Evolutionary conservation across 2,329 filamentous ascomycete genomes (phyloP), one percentile per base, ranked within the genome.

Genomic region (Xylaria sp.): DNA sequence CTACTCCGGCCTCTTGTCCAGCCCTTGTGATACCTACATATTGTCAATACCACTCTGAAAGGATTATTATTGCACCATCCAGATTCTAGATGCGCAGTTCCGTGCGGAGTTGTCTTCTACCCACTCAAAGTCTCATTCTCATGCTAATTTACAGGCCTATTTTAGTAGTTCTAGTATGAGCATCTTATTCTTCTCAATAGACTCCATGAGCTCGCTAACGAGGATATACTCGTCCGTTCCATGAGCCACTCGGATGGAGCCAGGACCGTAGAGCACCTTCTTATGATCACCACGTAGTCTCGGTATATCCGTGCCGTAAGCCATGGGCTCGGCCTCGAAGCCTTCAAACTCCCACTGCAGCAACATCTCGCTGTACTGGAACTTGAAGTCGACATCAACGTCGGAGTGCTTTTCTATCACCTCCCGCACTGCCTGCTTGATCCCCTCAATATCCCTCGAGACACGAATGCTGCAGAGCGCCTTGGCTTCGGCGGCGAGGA

Each of bases 391-490:
- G 23, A 83, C 67, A 31, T 78, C 74, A 8, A 82, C 75, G 52
- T 80, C 76, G 0, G 78, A 68, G 65, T 82, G 78, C 43, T 71
- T 72, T 2, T 73, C 74, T 10, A 81, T 77, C 15, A 77, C 77
- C 0, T 79, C 78, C 1, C 73, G 70, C 31, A 82, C 77, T 51
- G 77, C 74, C 60, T 65, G 62, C 67, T 80, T 79, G 60, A 82
- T 79, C 1, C 72, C 75, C 0, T 77, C 71, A 7, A 82, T 70
- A 62, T 82, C 78, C 0, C 74, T 75, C 2, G 80, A 78, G 59
- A 82, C 78, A 46, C 81, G 80, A 15, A 83, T 76, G 54, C 78
- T 79, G 71, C 81, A 83, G 15, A 82, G 78, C 1, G 81, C 80
- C 36, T 77, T 79, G 4, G 80, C 81, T 1, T 75, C 76, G 8